These are phyloP conservation scores for Phytopythium vexans DNA, from an alignment of 352 stramenopile genomes.

Conservation along the genomic window DNA sequence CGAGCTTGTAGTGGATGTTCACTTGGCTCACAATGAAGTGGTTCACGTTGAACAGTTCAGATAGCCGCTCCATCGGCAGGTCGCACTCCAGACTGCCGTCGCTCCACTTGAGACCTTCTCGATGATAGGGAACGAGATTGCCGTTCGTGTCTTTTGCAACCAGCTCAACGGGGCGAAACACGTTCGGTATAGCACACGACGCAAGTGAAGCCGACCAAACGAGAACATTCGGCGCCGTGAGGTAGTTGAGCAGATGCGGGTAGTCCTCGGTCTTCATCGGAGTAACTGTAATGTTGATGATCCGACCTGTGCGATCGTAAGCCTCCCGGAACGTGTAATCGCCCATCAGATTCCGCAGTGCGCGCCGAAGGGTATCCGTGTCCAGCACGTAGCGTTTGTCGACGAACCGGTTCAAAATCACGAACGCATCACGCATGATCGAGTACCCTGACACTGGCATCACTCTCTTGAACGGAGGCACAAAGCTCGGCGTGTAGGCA, in stretches of 20 bases:
- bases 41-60: constrained; percentile 98
- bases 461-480: constrained; percentile 35
- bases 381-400: constrained; percentile 76
- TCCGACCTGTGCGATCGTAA: constrained; percentile 97
- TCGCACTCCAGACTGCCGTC: constrained; percentile 94
- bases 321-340: constrained; percentile 98
- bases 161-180: constrained; percentile 95
- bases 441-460: constrained; percentile 42
- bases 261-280: constrained; percentile 90
- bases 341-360: constrained; percentile 90
- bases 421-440: constrained; percentile 43
- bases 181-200: constrained; percentile 92
- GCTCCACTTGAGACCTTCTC: constrained; percentile 89
- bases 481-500: constrained; percentile 56
- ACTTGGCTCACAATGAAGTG: constrained; percentile 98
- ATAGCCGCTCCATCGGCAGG: constrained; percentile 95
- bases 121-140: constrained; percentile 79
- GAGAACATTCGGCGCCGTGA: constrained; percentile 97
- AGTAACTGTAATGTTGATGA: constrained; percentile 99
- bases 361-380: constrained; percentile 56
- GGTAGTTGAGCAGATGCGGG: constrained; percentile 97
- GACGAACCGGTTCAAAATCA: constrained; percentile 59
- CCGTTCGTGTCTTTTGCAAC: constrained; percentile 92
- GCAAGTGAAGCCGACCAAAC: constrained; percentile 96
- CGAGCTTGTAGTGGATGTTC: constrained; percentile 86